Evolutionary conservation across 352 stramenopile species (phyloP).

Genomic region (Globisporangium emineosum): DNA sequence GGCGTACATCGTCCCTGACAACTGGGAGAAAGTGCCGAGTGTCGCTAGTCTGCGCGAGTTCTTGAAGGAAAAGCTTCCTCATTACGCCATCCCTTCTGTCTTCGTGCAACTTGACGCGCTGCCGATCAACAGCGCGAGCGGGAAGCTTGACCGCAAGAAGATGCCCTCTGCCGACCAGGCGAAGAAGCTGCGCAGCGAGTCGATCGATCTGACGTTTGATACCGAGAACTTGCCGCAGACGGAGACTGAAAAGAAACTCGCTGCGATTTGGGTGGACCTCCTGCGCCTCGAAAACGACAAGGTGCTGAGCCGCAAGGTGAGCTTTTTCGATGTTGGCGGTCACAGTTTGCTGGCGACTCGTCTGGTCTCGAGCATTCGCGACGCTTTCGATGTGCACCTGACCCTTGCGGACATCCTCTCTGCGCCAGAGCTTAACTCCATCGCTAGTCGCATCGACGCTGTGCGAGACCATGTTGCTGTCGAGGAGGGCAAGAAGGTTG

Average conservation of each 20-base stretch:
- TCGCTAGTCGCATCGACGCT: conserved; percentile 56
- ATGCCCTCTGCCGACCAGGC: conserved; percentile 72
- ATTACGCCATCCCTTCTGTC: conserved; percentile 81
- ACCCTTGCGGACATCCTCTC: conserved; percentile 76
- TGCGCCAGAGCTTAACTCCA: conserved; percentile 46
- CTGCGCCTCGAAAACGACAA: conserved; percentile 57
- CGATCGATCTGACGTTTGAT: conserved; percentile 64
- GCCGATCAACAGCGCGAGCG: conserved; percentile 83
- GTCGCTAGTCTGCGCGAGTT: conserved; percentile 62
- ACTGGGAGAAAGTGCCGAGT: conserved; percentile 63
- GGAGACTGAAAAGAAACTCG: conserved; percentile 56
- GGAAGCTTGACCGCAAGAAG: conserved; percentile 89
- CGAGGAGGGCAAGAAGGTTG: conserved; percentile 34
- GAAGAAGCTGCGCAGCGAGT: conserved; percentile 62
- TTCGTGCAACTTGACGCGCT: conserved; percentile 83
- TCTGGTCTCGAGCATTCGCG: conserved; percentile 66
- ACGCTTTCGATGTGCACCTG: conserved; percentile 60
- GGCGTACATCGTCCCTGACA: conserved; percentile 87
- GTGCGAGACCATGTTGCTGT: conserved; percentile 17
- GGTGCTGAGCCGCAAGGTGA: conserved; percentile 52
- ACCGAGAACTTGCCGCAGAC: conserved; percentile 45
- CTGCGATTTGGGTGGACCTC: conserved; percentile 60
- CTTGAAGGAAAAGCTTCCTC: conserved; percentile 70
- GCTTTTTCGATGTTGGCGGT: conserved; percentile 82
- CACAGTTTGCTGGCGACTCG: conserved; percentile 76